Conservation (phyloP, 192 early-diverging fungal genomes). For the Martensiomyces pterosporus region DNA sequence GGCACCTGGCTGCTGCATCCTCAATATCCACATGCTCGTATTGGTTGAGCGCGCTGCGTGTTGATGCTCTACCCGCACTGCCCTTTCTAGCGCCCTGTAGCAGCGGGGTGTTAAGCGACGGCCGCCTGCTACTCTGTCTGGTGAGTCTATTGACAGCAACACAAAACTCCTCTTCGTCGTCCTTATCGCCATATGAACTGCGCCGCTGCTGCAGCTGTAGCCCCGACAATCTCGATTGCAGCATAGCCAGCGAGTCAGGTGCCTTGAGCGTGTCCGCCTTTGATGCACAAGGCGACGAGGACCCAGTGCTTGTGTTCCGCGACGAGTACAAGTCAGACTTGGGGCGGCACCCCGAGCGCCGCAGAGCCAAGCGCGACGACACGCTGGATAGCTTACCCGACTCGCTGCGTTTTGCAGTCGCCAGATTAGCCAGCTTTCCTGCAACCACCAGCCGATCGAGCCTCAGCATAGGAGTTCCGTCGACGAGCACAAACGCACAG, state of each 20-base stretch:
- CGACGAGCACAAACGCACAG: constrained; percentile 35
- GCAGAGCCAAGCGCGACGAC: constrained; percentile 14
- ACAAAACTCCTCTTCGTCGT: no score
- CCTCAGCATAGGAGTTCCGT: constrained; percentile 23
- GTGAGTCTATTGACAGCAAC: no score
- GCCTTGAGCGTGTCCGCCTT: neutral
- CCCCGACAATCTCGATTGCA: neutral
- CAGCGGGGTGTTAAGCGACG: no score
- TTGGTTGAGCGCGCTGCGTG: neutral
- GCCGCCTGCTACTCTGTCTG: neutral
- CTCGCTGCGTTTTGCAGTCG: neutral
- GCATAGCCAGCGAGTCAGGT: neutral
- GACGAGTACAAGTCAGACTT: constrained; percentile 29
- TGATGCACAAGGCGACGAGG: constrained; percentile 1
- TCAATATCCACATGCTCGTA: constrained; percentile 24
- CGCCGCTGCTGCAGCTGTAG: no score
- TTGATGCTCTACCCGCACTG: neutral
- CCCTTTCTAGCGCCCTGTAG: neutral
- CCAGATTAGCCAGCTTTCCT: neutral
- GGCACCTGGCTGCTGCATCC: constrained; percentile 23
- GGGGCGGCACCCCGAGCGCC: constrained; percentile 35
- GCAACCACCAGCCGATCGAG: constrained; percentile 21
- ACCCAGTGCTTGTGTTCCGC: constrained; percentile 6
- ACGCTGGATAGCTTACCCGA: neutral
- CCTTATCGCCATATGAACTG: no score